A percentile compares a stretch with the other conserved stretches of the same genome.
Evolutionary conservation across 306 rosid genomes (phyloP).

Genomic region (Trichosanthes cucumerina): DNA sequence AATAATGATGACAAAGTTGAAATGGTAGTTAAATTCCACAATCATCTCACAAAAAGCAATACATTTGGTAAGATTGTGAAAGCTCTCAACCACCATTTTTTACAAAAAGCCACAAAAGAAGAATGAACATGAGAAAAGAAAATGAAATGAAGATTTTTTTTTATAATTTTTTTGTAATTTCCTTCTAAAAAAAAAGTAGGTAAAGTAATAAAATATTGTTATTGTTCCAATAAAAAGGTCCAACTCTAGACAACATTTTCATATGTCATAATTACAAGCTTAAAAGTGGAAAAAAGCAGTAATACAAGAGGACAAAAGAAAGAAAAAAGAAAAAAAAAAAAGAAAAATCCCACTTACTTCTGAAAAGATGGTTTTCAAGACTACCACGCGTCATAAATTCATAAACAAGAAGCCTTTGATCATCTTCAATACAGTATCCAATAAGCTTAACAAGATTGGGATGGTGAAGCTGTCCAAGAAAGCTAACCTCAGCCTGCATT

Average conservation of each 20-base stretch:
- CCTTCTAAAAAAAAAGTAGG: neutral
- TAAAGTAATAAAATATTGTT: neutral
- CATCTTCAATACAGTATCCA: conserved; percentile 92
- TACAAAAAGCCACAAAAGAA: neutral
- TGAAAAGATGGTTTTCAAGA: conserved; percentile 90
- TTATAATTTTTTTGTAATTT: neutral
- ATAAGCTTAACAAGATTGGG: conserved; percentile 89
- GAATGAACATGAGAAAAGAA: neutral
- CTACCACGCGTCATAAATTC: conserved; percentile 98
- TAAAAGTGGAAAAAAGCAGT: neutral
- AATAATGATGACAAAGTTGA: neutral
- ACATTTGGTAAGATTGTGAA: neutral
- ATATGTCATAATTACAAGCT: neutral
- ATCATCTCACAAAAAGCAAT: neutral
- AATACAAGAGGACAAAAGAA: neutral
- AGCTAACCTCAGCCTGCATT: conserved; percentile 85
- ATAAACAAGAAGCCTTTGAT: conserved; percentile 86
- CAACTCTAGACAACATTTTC: neutral
- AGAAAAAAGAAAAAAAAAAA: neutral
- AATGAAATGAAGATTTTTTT: neutral
- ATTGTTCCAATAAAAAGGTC: neutral
- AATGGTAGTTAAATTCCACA: neutral
- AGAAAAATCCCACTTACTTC: conserved; percentile 49
- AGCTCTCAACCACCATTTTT: conserved; percentile 1
- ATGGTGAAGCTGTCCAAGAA: conserved; percentile 98